Conservation (phyloP, 176 grass and related monocot genomes). For the Triticum aestivum region DNA sequence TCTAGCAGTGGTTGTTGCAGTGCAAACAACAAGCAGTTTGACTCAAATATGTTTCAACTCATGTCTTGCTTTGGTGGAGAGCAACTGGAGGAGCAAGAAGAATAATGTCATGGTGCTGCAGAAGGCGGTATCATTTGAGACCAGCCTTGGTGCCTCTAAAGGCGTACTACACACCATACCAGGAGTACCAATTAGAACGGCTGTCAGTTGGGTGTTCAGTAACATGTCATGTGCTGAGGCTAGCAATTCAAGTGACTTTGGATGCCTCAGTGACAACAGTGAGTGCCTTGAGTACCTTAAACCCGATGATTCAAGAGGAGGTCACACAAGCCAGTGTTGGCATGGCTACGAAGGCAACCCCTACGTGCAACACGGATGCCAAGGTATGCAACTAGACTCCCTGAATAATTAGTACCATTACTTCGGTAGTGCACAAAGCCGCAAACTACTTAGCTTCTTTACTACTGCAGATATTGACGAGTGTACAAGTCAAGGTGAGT, state of each 20-base stretch:
- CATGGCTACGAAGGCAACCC: slow-evolving; percentile 46
- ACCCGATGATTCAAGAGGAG: neutral
- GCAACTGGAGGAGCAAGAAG: neutral
- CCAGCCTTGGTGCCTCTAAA: neutral
- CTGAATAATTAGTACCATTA: neutral
- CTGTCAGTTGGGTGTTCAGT: slow-evolving; percentile 29
- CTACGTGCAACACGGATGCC: slow-evolving; percentile 22
- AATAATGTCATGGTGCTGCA: neutral
- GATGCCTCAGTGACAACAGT: slow-evolving; percentile 7
- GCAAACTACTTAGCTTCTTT: neutral
- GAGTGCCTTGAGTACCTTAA: neutral
- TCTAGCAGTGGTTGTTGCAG: neutral
- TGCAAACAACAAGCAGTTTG: no score
- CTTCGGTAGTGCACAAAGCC: neutral
- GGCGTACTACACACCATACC: neutral
- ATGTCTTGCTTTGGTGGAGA: neutral
- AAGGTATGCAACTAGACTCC: neutral
- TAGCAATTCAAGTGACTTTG: neutral
- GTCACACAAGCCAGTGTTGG: slow-evolving; percentile 37
- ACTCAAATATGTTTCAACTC: neutral
- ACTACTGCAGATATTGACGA: neutral
- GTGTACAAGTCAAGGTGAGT: neutral
- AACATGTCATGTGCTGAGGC: slow-evolving; percentile 8
- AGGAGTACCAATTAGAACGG: neutral
- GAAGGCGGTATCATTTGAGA: neutral